Evolutionary conservation across 1,284 basidiomycete genomes (phyloP).

Genomic region (Ceratobasidium sp.): DNA sequence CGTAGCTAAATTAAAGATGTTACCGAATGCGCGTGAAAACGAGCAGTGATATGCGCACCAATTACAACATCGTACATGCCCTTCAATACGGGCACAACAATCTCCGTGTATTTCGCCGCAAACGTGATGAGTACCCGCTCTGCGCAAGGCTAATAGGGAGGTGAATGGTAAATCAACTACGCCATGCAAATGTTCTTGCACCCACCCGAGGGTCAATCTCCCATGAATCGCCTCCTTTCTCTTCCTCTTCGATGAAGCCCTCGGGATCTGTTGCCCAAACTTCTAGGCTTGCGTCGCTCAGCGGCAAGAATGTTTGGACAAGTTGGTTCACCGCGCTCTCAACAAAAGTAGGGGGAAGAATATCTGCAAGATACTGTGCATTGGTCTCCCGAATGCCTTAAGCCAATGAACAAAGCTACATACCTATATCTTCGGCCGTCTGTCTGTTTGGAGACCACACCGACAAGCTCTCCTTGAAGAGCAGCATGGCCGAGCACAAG

Average conservation of each 20-base stretch:
- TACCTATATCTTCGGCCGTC: conserved; percentile 75
- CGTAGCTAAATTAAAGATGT: conserved; percentile 50
- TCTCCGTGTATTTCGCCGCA: conserved; percentile 78
- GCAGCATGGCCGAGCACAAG: conserved; percentile 86
- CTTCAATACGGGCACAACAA: conserved; percentile 79
- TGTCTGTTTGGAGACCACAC: conserved; percentile 77
- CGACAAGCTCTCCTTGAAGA: conserved; percentile 86
- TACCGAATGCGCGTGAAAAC: not conserved
- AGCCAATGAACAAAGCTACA: conserved; percentile 48
- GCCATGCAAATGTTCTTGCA: conserved; percentile 23
- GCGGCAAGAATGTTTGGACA: conserved; percentile 84
- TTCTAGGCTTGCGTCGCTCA: conserved; percentile 82
- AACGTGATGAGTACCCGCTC: conserved; percentile 88
- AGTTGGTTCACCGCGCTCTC: conserved; percentile 82
- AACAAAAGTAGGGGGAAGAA: conserved; percentile 80
- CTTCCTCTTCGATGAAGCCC: conserved; percentile 89
- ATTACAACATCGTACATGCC: conserved; percentile 68
- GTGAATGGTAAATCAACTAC: not conserved
- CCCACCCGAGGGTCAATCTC: conserved; percentile 87
- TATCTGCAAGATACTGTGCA: conserved; percentile 18
- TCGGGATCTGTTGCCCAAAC: conserved; percentile 87
- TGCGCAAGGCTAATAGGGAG: conserved; percentile 75
- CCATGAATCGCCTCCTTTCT: conserved; percentile 89
- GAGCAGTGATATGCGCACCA: conserved; percentile 60
- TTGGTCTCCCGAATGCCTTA: not conserved